Evolutionary conservation across 768 basidiomycete species (phyloP), one percentile per base, ranked within the genome.

Genomic region (Trichaptum fuscoviolaceum): DNA sequence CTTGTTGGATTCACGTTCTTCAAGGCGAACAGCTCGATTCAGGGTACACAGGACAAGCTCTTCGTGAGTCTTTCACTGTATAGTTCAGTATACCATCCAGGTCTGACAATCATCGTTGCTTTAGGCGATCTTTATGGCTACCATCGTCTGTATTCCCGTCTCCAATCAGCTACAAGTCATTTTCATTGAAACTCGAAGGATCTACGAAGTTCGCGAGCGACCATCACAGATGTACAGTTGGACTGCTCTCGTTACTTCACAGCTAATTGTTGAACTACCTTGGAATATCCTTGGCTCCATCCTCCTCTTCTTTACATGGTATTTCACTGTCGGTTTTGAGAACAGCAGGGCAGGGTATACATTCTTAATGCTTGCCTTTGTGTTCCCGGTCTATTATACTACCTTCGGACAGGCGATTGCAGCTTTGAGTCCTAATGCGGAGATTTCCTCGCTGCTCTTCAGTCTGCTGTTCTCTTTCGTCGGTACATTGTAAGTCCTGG

Each of bases 171-270:
- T 90, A 0, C 87, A 88, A 72, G 82, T 85, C 20, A 79, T 83
- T 42, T 90, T 84, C 77, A 79, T 90, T 67, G 75, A 78, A 35
- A 81, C 84, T 64, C 85, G 89, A n/a, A 77, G 73, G 1, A 77
- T 90, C 30, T 90, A 89, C 69, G 86, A 88, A 71, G 83, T 87
- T 42, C 83, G 89, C 34, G 89, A 91, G 73, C 82, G 85, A 2
- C 81, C 88, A 0, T 86, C 85, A 65, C 77, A 83, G 57, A 88
- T 86, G 77, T 90, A 90, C 74, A 82, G 80, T 66, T 90, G 88
- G 88, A 79, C 82, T 0, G 85, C 86, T 0, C 77, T 88, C 20
- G 68, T 87, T 26, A 83, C 84, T 0, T 79, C 86, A 0, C 83
- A 84, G 70, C 76, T 88, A 59, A 69, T 88, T 9, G 79, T 84